Evolutionary conservation across 75 land plant species (phyloP).

Genomic region (Pinus tabuliformis): DNA sequence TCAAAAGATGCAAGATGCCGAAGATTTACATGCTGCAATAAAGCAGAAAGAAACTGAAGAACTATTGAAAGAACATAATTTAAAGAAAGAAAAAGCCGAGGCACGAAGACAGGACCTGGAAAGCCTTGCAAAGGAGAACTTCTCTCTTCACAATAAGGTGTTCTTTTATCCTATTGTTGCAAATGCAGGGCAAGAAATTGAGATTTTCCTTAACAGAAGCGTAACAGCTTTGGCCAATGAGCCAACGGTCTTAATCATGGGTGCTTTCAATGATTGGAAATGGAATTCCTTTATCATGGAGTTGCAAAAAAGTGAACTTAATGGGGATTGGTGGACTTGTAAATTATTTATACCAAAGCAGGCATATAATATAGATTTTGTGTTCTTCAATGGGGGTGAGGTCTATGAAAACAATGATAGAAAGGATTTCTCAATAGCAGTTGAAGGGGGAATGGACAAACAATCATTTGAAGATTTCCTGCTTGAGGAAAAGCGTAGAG

Average conservation of each 20-base stretch:
- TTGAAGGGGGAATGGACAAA: constrained; percentile 71
- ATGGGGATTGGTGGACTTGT: constrained; percentile 91
- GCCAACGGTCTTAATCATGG: constrained; percentile 60
- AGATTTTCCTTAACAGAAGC: constrained; percentile 64
- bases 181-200: constrained; percentile 55
- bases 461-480: constrained; percentile 78
- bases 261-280: constrained; percentile 87
- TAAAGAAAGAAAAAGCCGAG: constrained; percentile 5
- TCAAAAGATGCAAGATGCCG: neutral
- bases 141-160: constrained; percentile 30
- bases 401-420: constrained; percentile 76
- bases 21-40: constrained; percentile 1
- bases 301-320: constrained; percentile 49
- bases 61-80: neutral
- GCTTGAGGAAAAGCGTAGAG: constrained; percentile 70
- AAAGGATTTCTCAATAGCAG: constrained; percentile 58
- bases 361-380: constrained; percentile 82
- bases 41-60: constrained; percentile 1
- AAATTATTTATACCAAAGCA: constrained; percentile 65
- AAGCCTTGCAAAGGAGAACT: constrained; percentile 46
- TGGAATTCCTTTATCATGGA: constrained; percentile 68
- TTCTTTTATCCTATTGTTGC: constrained; percentile 64
- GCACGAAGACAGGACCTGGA: constrained; percentile 28
- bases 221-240: constrained; percentile 49
- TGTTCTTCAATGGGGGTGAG: constrained; percentile 70